Conservation (phyloP, 164 flowering plant species). For the Euptelea pleiosperma region DNA sequence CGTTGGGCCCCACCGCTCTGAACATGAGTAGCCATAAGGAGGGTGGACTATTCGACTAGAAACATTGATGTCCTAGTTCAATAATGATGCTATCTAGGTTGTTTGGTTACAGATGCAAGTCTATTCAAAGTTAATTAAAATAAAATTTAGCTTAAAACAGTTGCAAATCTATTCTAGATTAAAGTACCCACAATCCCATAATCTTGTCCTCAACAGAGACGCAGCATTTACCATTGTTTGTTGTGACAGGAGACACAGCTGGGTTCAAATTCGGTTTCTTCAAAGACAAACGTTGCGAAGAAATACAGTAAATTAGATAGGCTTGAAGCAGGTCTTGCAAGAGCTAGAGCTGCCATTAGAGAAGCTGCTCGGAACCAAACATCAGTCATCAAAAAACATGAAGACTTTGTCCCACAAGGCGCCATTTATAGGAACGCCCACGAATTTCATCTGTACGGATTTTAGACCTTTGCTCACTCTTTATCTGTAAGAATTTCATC, state of each 20-base stretch:
- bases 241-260: no score
- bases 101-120: not conserved
- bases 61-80: not conserved
- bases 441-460: constrained; percentile 22
- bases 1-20: no score
- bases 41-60: not conserved
- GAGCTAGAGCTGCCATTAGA: constrained; percentile 25
- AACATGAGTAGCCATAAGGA: no score
- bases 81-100: not conserved
- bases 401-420: constrained; percentile 25
- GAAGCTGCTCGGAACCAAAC: constrained; percentile 17
- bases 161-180: no score
- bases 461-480: no score
- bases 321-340: constrained; percentile 24
- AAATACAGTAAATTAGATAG: constrained; percentile 8
- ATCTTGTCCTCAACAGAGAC: no score
- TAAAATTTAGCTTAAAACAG: no score
- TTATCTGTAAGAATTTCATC: no score
- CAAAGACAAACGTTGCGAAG: not conserved
- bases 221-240: no score
- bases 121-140: not conserved
- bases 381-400: no score
- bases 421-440: constrained; percentile 29
- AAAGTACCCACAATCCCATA: no score
- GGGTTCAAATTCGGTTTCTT: not conserved